phyloP scores from a whole-genome alignment of 371 early-diverging fungal genomes.

The Mortierella sp. region DNA sequence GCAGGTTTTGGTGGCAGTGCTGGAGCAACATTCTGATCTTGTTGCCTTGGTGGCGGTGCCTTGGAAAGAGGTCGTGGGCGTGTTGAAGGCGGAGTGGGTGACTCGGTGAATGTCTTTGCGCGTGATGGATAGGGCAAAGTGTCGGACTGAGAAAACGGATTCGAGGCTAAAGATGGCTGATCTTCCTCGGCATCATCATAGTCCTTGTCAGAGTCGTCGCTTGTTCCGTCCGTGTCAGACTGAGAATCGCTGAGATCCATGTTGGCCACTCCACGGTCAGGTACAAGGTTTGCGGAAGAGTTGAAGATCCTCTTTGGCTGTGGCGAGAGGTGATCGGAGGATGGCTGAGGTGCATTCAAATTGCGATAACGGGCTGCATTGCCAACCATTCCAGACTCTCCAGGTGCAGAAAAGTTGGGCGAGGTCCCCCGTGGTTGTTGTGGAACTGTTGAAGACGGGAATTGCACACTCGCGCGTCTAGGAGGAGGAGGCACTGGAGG shows the following conservation, averaged over 20 bases:
- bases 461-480: slow-evolving; percentile 43
- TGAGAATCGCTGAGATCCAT: slow-evolving; percentile 48
- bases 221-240: slow-evolving; percentile 48
- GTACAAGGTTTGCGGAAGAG: slow-evolving; percentile 32
- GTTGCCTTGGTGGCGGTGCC: slow-evolving; percentile 14
- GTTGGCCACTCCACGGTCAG: slow-evolving; percentile 36
- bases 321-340: slow-evolving; percentile 31
- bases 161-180: slow-evolving; percentile 15
- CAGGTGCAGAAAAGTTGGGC: slow-evolving; percentile 32
- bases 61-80: slow-evolving; percentile 28
- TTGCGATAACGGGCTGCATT: slow-evolving; percentile 46
- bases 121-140: slow-evolving; percentile 24
- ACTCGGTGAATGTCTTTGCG: slow-evolving; percentile 19
- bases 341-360: slow-evolving; percentile 38
- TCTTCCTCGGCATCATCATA: slow-evolving; percentile 45
- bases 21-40: slow-evolving; percentile 34
- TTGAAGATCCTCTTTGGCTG: slow-evolving; percentile 47
- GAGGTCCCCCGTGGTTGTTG: slow-evolving; percentile 37
- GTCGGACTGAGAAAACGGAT: slow-evolving; percentile 31
- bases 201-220: slow-evolving; percentile 49
- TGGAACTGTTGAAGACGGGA: slow-evolving; percentile 14
- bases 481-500: slow-evolving; percentile 47
- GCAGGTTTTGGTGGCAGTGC: slow-evolving; percentile 51
- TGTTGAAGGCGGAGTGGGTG: slow-evolving; percentile 31
- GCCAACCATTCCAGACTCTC: slow-evolving; percentile 36